phyloP scores from a whole-genome alignment of 225 moss, liverwort and hornwort genomes.

The Polytrichum commune region DNA sequence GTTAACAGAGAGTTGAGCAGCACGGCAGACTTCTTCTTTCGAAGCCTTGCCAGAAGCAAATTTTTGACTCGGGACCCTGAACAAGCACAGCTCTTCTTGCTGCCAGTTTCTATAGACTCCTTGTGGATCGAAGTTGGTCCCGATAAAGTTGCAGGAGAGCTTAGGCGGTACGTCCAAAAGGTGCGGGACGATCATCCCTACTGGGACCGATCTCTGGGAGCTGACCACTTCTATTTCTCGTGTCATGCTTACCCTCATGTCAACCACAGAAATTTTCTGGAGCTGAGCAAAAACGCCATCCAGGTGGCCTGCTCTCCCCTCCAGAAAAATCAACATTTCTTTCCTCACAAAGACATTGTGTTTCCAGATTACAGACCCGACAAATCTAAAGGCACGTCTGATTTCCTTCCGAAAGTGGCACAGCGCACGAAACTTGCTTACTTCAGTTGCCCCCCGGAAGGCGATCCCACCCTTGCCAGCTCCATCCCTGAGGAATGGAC shows the following conservation, averaged over 20 bases:
- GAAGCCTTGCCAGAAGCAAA: conserved; percentile 48
- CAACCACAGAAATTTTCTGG: conserved; percentile 66
- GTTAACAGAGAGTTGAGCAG: conserved; percentile 21
- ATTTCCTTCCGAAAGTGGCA: background rate
- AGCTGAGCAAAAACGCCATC: conserved; percentile 75
- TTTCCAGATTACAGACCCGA: conserved; percentile 41
- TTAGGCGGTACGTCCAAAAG: conserved; percentile 53
- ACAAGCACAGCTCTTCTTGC: conserved; percentile 54
- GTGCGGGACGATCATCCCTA: conserved; percentile 45
- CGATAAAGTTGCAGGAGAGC: conserved; percentile 29
- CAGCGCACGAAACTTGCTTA: conserved; percentile 46
- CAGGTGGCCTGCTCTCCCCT: conserved; percentile 72
- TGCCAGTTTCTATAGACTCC: conserved; percentile 62
- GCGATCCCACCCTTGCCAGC: conserved; percentile 5
- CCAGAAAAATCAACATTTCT: conserved; percentile 47
- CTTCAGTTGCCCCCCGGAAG: conserved; percentile 19
- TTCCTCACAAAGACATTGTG: conserved; percentile 80
- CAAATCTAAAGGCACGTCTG: conserved; percentile 1
- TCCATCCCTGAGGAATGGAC: conserved; percentile 31
- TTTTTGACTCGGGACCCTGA: conserved; percentile 60
- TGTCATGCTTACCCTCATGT: conserved; percentile 51
- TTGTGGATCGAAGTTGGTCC: conserved; percentile 51
- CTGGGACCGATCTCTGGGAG: conserved; percentile 75
- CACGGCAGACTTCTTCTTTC: conserved; percentile 63
- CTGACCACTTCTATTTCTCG: conserved; percentile 68